These are phyloP conservation scores for Hyparrhenia diplandra DNA, from an alignment of 176 grass and related monocot genomes.

Conservation along the genomic window DNA sequence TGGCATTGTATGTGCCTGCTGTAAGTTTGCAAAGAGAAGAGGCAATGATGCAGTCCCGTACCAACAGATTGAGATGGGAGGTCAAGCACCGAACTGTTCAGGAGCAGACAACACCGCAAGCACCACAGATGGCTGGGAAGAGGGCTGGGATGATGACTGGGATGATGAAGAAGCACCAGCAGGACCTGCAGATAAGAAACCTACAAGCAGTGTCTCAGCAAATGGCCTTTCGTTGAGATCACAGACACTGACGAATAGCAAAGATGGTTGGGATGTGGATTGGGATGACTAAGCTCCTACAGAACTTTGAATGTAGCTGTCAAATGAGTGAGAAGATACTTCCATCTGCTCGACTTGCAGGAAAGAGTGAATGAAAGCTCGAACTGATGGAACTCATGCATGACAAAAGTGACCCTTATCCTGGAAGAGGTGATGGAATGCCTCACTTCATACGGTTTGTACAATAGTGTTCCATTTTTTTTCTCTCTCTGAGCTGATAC, in stretches of 20 bases:
- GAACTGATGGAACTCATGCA: background rate
- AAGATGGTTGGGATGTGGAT: slow-evolving; percentile 87
- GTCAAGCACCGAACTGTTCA: slow-evolving; percentile 32
- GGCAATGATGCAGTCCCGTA: slow-evolving; percentile 33
- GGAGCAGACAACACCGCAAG: slow-evolving; percentile 36
- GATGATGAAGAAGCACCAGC: slow-evolving; percentile 76
- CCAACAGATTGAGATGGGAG: slow-evolving; percentile 90
- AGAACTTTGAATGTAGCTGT: background rate
- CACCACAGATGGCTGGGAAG: slow-evolving; percentile 66
- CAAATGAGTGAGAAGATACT: background rate
- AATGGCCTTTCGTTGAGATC: slow-evolving; percentile 67
- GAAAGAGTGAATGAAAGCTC: background rate
- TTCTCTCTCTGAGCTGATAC: slow-evolving; percentile 18
- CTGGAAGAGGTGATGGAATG: slow-evolving; percentile 12
- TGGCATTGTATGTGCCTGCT: slow-evolving; percentile 53
- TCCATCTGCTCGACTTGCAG: background rate
- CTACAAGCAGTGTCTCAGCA: slow-evolving; percentile 36
- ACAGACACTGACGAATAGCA: slow-evolving; percentile 47
- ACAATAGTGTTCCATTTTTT: slow-evolving; percentile 26
- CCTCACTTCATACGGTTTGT: slow-evolving; percentile 20
- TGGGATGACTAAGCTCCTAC: slow-evolving; percentile 74
- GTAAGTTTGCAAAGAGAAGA: slow-evolving; percentile 55
- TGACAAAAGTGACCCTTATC: slow-evolving; percentile 6
- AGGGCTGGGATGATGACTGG: slow-evolving; percentile 92
- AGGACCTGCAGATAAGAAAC: slow-evolving; percentile 38